Conservation (phyloP, 2,329 filamentous ascomycete genomes). For the Colletotrichum sp. region DNA sequence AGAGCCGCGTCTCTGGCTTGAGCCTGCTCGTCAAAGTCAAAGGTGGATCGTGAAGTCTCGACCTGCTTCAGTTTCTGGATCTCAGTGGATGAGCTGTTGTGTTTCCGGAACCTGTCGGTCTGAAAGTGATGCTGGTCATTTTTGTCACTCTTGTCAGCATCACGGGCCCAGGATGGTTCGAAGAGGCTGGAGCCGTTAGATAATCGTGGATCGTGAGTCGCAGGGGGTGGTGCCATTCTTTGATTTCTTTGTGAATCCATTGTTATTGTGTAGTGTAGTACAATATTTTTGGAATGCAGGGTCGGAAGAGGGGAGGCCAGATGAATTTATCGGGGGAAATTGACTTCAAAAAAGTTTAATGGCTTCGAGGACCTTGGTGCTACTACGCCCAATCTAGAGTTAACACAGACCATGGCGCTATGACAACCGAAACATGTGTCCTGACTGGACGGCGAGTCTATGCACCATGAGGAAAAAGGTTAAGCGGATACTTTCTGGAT, state of each 20-base stretch:
- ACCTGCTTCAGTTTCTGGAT: neutral
- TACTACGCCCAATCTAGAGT: neutral
- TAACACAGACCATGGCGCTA: neutral
- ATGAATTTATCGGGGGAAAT: neutral
- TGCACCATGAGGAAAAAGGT: neutral
- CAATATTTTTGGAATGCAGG: accelerated
- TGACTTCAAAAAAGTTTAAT: neutral
- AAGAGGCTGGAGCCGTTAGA: neutral
- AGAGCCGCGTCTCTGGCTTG: neutral
- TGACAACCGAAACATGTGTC: neutral
- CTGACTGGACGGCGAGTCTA: neutral
- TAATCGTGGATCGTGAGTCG: neutral
- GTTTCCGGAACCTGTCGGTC: neutral
- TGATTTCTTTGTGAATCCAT: neutral
- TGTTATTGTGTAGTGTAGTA: neutral
- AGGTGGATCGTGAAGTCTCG: neutral
- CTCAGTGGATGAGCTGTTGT: neutral
- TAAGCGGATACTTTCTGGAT: neutral
- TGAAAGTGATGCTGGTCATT: neutral
- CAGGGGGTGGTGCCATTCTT: neutral
- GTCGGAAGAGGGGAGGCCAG: neutral
- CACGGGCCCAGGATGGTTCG: neutral
- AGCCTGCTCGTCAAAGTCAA: neutral
- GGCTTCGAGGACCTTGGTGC: neutral
- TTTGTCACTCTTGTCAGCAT: neutral